phyloP scores from a whole-genome alignment of 1,284 basidiomycete species.

The Trichosporon faecale region DNA sequence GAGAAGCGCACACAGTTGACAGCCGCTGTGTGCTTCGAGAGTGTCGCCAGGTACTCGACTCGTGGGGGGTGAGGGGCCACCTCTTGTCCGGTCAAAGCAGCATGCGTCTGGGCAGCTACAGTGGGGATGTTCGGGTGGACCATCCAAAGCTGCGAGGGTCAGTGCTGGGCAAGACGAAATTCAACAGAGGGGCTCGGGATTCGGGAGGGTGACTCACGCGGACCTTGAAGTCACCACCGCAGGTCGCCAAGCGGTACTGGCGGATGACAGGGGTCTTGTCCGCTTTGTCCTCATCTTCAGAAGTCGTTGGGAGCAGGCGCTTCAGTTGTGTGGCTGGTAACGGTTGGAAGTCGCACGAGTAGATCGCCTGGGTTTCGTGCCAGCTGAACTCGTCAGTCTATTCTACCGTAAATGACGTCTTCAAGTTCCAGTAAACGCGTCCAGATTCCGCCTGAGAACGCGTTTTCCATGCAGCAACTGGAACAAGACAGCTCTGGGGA shows the following conservation, averaged over 20 bases:
- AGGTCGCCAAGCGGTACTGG: conserved; percentile 86
- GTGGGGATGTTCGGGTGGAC: conserved; percentile 84
- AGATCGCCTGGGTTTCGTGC: conserved; percentile 90
- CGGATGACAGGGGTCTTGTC: conserved; percentile 35
- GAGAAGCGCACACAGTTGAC: conserved; percentile 97
- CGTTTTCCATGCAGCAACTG: not conserved
- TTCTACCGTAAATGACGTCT: not conserved
- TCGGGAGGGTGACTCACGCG: conserved; percentile 61
- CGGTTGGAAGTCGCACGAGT: conserved; percentile 90
- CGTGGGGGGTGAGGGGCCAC: conserved; percentile 67
- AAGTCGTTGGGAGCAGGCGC: conserved; percentile 47
- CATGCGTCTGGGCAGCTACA: conserved; percentile 53
- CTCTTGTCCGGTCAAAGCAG: conserved; percentile 58
- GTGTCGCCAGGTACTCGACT: conserved; percentile 91
- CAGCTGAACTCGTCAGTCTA: conserved; percentile 54
- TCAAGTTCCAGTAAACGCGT: conserved; percentile 2
- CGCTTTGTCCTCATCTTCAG: conserved; percentile 33
- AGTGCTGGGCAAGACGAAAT: conserved; percentile 10
- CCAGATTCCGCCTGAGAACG: not conserved
- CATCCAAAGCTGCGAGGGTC: conserved; percentile 74
- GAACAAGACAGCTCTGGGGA: not conserved
- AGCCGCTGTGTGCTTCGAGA: conserved; percentile 86
- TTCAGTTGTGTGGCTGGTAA: conserved; percentile 53
- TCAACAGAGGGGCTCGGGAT: conserved; percentile 20
- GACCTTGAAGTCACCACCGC: conserved; percentile 95